These are phyloP conservation scores for Phytopythium delawarense DNA, from an alignment of 352 stramenopile species.

Conservation along the genomic window DNA sequence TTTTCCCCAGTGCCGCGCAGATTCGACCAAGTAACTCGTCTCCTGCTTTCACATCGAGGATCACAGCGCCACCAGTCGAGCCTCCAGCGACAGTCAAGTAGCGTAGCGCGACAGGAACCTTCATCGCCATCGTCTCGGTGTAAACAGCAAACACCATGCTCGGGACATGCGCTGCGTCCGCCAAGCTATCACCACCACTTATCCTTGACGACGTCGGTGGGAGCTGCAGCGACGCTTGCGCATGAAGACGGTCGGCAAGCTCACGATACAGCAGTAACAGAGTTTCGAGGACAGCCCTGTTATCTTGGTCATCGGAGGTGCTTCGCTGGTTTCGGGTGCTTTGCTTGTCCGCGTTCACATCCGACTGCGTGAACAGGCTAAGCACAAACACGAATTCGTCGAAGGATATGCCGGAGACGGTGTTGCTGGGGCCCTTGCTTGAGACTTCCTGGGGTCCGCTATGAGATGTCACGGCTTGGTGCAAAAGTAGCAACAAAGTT, in stretches of 20 bases:
- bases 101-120: slow-evolving; percentile 32
- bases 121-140: slow-evolving; percentile 35
- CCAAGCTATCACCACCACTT: neutral
- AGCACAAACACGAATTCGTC: slow-evolving; percentile 4
- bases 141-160: slow-evolving; percentile 41
- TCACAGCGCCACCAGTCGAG: slow-evolving; percentile 23
- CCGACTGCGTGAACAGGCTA: neutral
- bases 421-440: neutral
- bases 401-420: slow-evolving; percentile 1
- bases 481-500: slow-evolving; percentile 18
- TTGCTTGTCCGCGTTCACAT: neutral
- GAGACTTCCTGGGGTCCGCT: slow-evolving; percentile 4
- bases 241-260: slow-evolving; percentile 21
- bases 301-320: neutral
- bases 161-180: neutral
- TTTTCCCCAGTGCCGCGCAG: slow-evolving; percentile 31
- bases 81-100: slow-evolving; percentile 24
- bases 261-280: slow-evolving; percentile 33
- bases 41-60: slow-evolving; percentile 34
- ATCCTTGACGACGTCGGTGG: neutral
- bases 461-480: neutral
- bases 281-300: slow-evolving; percentile 14
- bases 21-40: slow-evolving; percentile 41
- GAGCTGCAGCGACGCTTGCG: neutral
- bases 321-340: neutral